These are phyloP conservation scores for Emmonsiellopsis sp. DNA, from an alignment of 2,329 filamentous ascomycete genomes.

Conservation along the genomic window DNA sequence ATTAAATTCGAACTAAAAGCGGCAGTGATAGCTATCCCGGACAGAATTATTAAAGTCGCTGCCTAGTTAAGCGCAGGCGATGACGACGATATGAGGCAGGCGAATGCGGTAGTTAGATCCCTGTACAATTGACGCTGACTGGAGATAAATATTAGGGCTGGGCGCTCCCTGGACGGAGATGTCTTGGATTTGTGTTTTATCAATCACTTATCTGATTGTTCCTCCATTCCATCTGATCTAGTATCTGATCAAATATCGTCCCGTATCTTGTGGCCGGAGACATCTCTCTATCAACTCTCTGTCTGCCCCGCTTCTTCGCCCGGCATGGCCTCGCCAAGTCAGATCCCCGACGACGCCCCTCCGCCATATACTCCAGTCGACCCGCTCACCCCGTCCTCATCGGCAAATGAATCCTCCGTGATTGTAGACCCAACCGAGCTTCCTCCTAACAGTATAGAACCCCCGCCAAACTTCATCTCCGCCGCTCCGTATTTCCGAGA, in stretches of 20 bases:
- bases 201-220: no score
- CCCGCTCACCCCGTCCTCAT: constrained; percentile 19
- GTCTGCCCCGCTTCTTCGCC: background rate
- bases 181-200: no score
- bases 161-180: no score
- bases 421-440: constrained; percentile 8
- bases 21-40: no score
- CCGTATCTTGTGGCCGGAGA: no score
- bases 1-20: no score
- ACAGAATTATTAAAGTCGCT: background rate
- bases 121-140: no score
- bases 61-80: background rate
- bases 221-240: no score
- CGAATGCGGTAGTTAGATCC: background rate
- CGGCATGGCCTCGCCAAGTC: background rate
- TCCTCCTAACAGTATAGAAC: background rate
- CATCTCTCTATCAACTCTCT: no score
- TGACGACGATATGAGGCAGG: background rate
- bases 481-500: constrained; percentile 31
- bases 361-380: constrained; percentile 34
- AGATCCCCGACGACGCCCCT: constrained; percentile 26
- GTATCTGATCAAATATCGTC: no score
- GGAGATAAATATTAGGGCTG: no score
- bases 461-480: constrained; percentile 16
- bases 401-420: constrained; percentile 11